phyloP scores from a whole-genome alignment of 768 basidiomycete species.

The Collybia nuda region DNA sequence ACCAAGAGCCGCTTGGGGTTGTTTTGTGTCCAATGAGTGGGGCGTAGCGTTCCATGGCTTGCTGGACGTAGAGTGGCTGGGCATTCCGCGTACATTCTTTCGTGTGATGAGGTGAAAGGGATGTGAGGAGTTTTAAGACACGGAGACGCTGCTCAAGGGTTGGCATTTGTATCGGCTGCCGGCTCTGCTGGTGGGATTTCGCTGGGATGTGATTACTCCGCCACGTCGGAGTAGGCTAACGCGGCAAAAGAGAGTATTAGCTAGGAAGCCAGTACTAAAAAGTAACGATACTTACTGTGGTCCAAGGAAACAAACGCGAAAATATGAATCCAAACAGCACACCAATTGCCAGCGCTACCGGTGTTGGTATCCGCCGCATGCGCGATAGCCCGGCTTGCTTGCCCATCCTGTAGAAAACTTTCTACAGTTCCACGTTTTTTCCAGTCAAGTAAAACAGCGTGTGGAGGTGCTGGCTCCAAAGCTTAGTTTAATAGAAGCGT shows the following conservation, averaged over 20 bases:
- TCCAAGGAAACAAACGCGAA: slow-evolving; percentile 50
- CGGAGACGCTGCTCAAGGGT: slow-evolving; percentile 82
- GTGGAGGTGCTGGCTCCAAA: not conserved
- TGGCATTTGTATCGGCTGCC: slow-evolving; percentile 70
- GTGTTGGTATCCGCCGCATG: slow-evolving; percentile 49
- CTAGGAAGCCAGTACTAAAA: not conserved
- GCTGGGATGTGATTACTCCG: slow-evolving; percentile 51
- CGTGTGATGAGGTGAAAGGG: slow-evolving; percentile 89
- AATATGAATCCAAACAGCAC: slow-evolving; percentile 61
- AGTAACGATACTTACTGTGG: slow-evolving; percentile 25
- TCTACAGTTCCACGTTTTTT: not conserved
- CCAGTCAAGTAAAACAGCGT: not conserved
- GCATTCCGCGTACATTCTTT: slow-evolving; percentile 85
- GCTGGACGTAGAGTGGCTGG: slow-evolving; percentile 83
- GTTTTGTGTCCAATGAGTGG: slow-evolving; percentile 79
- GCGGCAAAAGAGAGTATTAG: not conserved
- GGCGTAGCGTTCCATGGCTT: slow-evolving; percentile 83
- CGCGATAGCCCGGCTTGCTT: slow-evolving; percentile 18
- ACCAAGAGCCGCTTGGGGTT: slow-evolving; percentile 58
- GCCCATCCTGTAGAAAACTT: slow-evolving; percentile 3
- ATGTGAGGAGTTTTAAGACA: slow-evolving; percentile 83
- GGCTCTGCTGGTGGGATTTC: slow-evolving; percentile 49
- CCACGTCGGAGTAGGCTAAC: slow-evolving; percentile 47
- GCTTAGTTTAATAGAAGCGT: no score
- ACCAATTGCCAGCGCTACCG: slow-evolving; percentile 59